phyloP scores from a whole-genome alignment of 176 grass and related monocot genomes.

The Leersia perrieri region DNA sequence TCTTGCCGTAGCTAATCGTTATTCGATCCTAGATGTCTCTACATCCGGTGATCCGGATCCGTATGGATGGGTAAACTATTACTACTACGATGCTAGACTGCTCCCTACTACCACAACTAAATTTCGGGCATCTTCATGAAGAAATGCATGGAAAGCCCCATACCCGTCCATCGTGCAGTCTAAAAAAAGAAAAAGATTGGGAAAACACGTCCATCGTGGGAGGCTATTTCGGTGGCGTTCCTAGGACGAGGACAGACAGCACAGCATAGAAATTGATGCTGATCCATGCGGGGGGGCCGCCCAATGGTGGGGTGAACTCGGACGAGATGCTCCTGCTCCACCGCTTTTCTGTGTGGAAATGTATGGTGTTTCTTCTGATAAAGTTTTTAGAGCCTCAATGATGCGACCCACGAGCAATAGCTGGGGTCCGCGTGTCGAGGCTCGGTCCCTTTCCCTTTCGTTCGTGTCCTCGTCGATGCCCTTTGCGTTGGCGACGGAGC shows the following conservation, averaged over 20 bases:
- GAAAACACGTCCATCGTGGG: neutral
- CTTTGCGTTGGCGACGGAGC: conserved; percentile 19
- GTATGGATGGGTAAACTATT: neutral
- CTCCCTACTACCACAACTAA: neutral
- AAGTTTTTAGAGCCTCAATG: neutral
- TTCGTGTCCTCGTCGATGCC: neutral
- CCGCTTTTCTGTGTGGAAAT: neutral
- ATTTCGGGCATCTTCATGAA: neutral
- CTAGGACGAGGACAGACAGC: neutral
- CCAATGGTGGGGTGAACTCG: neutral
- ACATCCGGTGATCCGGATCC: no score
- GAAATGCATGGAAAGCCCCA: neutral
- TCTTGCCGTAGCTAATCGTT: neutral
- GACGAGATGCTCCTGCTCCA: neutral
- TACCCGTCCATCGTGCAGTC: neutral
- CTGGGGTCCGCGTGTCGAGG: conserved; percentile 8
- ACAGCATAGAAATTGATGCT: neutral
- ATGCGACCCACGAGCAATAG: conserved; percentile 29
- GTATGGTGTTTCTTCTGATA: neutral
- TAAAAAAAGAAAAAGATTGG: no score
- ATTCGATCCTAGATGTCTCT: neutral
- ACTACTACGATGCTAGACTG: neutral
- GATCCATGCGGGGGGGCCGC: conserved; percentile 1
- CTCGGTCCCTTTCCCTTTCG: neutral
- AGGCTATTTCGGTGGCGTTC: neutral